Evolutionary conservation across 306 rosid species (phyloP), one percentile per base, ranked within the genome.

Genomic region (Clitoria ternatea): DNA sequence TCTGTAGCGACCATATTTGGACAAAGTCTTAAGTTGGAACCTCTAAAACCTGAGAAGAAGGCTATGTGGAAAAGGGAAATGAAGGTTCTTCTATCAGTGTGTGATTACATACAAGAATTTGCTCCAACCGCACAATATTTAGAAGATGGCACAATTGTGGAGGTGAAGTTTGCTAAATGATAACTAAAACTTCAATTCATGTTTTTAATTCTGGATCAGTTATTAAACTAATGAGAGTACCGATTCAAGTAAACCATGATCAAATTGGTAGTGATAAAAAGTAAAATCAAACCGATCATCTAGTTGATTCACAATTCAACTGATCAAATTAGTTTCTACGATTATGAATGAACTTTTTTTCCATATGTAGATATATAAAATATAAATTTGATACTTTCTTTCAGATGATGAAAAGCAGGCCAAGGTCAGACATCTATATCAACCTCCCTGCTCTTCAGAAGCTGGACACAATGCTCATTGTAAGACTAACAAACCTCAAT

Each of bases 31-130:
- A 91, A 89, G 84, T 54, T 95, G 75, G 99, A 87, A 83, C 99
- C 99, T 4, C 43, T 91, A 80, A 85, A 84, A 35, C 72, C 86
- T 1, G 97, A 91, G 80, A 95, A 95, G 85, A 95, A 90, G 77
- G 90, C 87, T 23, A 77, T 89, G 92, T 95, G 99, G 99, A 95
- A 78, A 82, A 91, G 97, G 81, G 99, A 95, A 78, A 91, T 95
- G 99, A 78, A 79, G 56, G 91, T 96, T 62, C 90, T 95, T 54
- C 52, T 95, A 47, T 95, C 97, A 23, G 96, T 91, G 4, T 95
- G 99, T 77, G 99, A 95, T 61, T 86, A 84, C 84, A 95, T 95
- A 8, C 90, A 91, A 42, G 99, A 95, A 64, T 84, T 95, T 69
- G 83, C 88, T 22, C 94, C 97, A 50, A 76, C 84, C 60, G 82